Conservation (phyloP, 2,329 filamentous ascomycete genomes). For the Capronia coronata region DNA sequence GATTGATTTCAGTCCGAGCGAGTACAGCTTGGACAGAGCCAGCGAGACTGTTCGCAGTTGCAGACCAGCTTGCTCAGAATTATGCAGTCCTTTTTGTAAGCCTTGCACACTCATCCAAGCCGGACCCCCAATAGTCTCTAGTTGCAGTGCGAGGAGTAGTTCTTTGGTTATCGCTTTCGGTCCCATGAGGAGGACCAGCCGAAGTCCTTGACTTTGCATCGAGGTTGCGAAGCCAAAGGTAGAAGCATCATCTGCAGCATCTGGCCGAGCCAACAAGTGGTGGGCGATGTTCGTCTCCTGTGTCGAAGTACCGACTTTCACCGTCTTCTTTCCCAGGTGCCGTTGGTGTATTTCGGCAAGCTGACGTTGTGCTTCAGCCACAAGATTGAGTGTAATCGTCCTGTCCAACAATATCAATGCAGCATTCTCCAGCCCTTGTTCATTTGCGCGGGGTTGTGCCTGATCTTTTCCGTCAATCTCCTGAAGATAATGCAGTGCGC, state of each 20-base stretch:
- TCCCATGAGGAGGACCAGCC: conserved; percentile 21
- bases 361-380: conserved; percentile 13
- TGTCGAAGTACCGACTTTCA: background rate
- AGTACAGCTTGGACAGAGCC: conserved; percentile 30
- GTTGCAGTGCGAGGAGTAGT: conserved; percentile 13
- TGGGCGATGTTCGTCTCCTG: conserved; percentile 4
- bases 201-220: conserved; percentile 26
- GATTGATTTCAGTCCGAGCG: conserved; percentile 7
- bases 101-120: conserved; percentile 35
- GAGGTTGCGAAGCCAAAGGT: conserved; percentile 23
- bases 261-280: conserved; percentile 12
- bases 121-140: conserved; percentile 30
- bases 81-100: conserved; percentile 33
- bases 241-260: conserved; percentile 11
- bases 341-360: conserved; percentile 18
- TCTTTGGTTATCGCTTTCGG: conserved; percentile 13
- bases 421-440: conserved; percentile 18
- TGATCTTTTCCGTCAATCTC: conserved; percentile 18
- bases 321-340: conserved; percentile 16
- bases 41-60: conserved; percentile 43
- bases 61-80: conserved; percentile 37
- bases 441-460: background rate
- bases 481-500: conserved; percentile 39
- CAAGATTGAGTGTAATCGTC: conserved; percentile 20
- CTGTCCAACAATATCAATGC: conserved; percentile 27